Conservation (phyloP, 2,329 filamentous ascomycete species). For the Biscogniauxia marginata region DNA sequence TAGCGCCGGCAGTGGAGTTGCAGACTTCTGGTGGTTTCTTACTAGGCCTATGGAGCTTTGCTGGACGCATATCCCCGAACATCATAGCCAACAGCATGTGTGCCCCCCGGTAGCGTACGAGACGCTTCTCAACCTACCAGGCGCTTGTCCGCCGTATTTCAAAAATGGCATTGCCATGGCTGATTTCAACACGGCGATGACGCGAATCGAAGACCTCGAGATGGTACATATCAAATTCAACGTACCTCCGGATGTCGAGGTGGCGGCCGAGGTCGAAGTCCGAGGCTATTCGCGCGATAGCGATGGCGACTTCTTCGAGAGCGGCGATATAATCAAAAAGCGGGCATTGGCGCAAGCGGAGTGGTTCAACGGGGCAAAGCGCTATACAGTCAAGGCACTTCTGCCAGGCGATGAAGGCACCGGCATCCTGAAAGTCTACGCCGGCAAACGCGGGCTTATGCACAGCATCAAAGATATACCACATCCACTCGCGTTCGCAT, state of each 20-base stretch:
- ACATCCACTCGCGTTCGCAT: conserved; percentile 81
- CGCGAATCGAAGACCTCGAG: conserved; percentile 86
- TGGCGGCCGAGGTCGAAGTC: conserved; percentile 88
- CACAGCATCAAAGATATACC: conserved; percentile 96
- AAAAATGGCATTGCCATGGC: conserved; percentile 75
- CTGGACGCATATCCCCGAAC: conserved; percentile 91
- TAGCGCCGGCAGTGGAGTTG: conserved; percentile 63
- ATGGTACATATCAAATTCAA: conserved; percentile 87
- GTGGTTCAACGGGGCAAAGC: conserved; percentile 83
- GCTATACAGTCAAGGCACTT: conserved; percentile 89
- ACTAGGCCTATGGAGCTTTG: conserved; percentile 83
- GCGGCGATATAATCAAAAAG: conserved; percentile 81
- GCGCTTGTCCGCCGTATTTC: conserved; percentile 86
- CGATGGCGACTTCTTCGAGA: conserved; percentile 93
- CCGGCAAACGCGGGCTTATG: conserved; percentile 92
- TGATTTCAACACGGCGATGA: conserved; percentile 86
- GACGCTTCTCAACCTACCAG: conserved; percentile 80
- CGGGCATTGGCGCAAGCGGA: conserved; percentile 86
- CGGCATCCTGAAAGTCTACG: conserved; percentile 86
- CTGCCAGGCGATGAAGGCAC: conserved; percentile 89
- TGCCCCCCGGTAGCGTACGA: conserved; percentile 85
- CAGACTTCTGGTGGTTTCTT: conserved; percentile 95
- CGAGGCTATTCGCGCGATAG: conserved; percentile 75
- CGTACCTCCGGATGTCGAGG: conserved; percentile 86
- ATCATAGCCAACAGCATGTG: conserved; percentile 87